Evolutionary conservation across 2,329 filamentous ascomycete genomes (phyloP).

Genomic region (Fusarium sp.): DNA sequence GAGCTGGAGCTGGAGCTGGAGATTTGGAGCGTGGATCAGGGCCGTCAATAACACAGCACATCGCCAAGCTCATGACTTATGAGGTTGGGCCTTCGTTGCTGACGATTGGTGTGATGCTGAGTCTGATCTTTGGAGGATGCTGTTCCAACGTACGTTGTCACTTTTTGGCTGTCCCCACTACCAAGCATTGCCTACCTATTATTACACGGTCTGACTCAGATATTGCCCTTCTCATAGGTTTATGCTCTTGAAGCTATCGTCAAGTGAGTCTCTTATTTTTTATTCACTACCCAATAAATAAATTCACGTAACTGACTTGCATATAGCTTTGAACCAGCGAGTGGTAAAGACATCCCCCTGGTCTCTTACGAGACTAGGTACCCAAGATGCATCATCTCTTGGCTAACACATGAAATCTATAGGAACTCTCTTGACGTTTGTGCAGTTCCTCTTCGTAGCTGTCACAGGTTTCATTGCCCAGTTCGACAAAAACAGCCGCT

Average conservation of each 20-base stretch:
- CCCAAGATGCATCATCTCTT: neutral
- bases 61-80: slow-evolving; percentile 36
- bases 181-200: neutral
- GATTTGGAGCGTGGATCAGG: slow-evolving; percentile 33
- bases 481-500: slow-evolving; percentile 73
- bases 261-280: slow-evolving; percentile 69
- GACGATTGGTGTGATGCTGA: slow-evolving; percentile 74
- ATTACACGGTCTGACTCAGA: slow-evolving; percentile 21
- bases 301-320: slow-evolving; percentile 24
- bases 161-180: neutral
- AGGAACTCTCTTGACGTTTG: slow-evolving; percentile 89
- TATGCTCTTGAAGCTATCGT: slow-evolving; percentile 95
- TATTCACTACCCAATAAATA: neutral
- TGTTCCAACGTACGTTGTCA: slow-evolving; percentile 81
- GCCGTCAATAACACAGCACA: slow-evolving; percentile 35
- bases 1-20: neutral
- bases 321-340: slow-evolving; percentile 80
- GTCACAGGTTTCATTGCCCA: slow-evolving; percentile 81
- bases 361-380: neutral
- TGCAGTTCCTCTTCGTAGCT: slow-evolving; percentile 87
- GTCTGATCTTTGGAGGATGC: slow-evolving; percentile 93
- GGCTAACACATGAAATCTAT: slow-evolving; percentile 32
- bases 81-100: slow-evolving; percentile 56
- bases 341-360: slow-evolving; percentile 64
- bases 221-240: slow-evolving; percentile 67